These are phyloP conservation scores for Byssoonygena ceratinophila DNA, from an alignment of 2,329 filamentous ascomycete species.

Conservation along the genomic window DNA sequence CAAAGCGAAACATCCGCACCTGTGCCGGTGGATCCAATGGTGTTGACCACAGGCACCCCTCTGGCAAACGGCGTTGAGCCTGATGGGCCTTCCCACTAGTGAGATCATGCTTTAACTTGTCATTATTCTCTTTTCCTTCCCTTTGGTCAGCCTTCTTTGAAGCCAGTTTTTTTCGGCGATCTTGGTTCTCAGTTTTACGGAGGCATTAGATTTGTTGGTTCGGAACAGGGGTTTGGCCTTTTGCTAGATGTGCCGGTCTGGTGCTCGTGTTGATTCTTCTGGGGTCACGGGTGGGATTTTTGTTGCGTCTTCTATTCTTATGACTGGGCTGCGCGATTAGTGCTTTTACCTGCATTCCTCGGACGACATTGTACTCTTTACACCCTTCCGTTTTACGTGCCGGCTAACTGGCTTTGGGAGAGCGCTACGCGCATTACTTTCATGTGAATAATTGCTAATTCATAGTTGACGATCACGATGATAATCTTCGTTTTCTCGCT, in stretches of 20 bases:
- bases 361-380: background rate
- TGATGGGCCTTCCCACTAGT: background rate
- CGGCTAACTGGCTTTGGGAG: background rate
- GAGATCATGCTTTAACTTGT: background rate
- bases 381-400: background rate
- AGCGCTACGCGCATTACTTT: background rate
- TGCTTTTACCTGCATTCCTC: background rate
- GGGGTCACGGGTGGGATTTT: background rate
- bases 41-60: background rate
- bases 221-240: background rate
- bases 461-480: background rate
- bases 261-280: conserved; percentile 3
- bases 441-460: conserved; percentile 2
- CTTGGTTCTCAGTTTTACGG: background rate
- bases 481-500: background rate
- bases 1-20: background rate
- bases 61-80: background rate
- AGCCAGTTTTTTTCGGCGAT: background rate
- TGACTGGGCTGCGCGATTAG: background rate
- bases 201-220: conserved; percentile 7
- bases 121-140: conserved; percentile 4
- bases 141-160: conserved; percentile 1
- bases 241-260: conserved; percentile 4
- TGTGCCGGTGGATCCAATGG: background rate
- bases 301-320: background rate